Evolutionary conservation across 2,329 filamentous ascomycete genomes (phyloP), one percentile per base, ranked within the genome.

Genomic region (Trichoderma sp.): DNA sequence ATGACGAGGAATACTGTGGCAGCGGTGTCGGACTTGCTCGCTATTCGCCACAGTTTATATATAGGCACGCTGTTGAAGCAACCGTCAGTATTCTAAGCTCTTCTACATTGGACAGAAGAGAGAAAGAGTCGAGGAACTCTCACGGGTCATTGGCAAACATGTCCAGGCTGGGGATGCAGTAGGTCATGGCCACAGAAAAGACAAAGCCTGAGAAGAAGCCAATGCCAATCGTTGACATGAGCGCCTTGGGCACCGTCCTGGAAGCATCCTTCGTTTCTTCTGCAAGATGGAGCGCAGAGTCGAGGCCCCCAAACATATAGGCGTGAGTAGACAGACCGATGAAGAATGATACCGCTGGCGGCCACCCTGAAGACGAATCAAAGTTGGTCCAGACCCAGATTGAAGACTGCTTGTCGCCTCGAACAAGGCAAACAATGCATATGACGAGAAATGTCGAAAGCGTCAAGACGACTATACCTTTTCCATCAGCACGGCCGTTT

Each of bases 321-420:
- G 75, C 76, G 0, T 76, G 73, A 28, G 75, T 76, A 14, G 77
- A 69, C 6, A 80, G 70, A 0, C 78, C 78, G 0, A 75, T 79
- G 6, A 80, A 70, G 56, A 78, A 80, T 30, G 73, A 74, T 12
- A 77, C 66, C 7, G 68, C 74, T 14, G 69, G 66, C 0, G 73
- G 70, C 73, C 74, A 75, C 1, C 72, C 71, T 1, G 70, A 70
- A 1, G 68, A 67, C 61, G 76, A 73, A 28, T 73, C 67, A 54
- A 76, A 76, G 3, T 65, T 68, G 12, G 67, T 69, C 72, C 75
- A 77, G 0, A 77, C 74, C 59, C 45, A 56, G 6, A 21, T 26
- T 3, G 64, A 66, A 17, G 39, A 10, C 50, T 57, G 64, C 28
- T 66, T 66, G 3, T 66, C 64, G n/a, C 50, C 34, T 12, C 44